A percentile compares a stretch with the other conserved stretches of the same genome.
phyloP scores from a whole-genome alignment of 1,284 basidiomycete genomes.

The Phellinidium pouzarii region DNA sequence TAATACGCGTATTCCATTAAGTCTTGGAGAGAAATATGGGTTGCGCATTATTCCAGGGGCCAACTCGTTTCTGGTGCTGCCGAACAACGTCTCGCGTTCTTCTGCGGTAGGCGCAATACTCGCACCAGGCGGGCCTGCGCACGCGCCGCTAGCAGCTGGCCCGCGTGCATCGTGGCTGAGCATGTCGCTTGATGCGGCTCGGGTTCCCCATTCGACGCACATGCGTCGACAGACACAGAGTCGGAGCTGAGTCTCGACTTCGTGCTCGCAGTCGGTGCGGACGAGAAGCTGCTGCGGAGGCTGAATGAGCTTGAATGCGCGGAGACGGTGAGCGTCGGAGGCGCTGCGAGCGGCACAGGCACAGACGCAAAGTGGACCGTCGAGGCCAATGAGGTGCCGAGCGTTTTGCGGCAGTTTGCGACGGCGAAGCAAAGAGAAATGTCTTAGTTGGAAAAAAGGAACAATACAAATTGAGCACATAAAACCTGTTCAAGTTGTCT shows the following conservation, averaged over 20 bases:
- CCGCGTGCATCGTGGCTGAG: constrained; percentile 11
- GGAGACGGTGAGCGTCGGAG: constrained; percentile 64
- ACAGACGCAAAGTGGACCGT: constrained; percentile 72
- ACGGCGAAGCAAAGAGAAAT: constrained; percentile 7
- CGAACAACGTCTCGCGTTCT: constrained; percentile 77
- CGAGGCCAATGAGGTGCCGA: constrained; percentile 36
- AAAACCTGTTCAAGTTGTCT: too few relatives aligned
- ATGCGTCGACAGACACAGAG: constrained; percentile 40
- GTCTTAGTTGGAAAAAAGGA: too few relatives aligned
- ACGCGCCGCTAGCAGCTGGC: constrained; percentile 35
- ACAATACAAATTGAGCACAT: too few relatives aligned
- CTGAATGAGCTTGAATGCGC: constrained; percentile 66
- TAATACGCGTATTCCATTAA: constrained; percentile 24
- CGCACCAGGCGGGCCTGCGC: constrained; percentile 58
- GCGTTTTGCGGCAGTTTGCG: constrained; percentile 35
- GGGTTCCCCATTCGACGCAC: constrained; percentile 20
- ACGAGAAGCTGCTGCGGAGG: constrained; percentile 68
- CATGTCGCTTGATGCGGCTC: constrained; percentile 28
- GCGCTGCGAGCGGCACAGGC: constrained; percentile 35
- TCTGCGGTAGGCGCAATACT: constrained; percentile 73
- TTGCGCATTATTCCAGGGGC: constrained; percentile 73
- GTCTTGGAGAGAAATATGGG: constrained; percentile 74
- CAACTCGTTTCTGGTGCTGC: constrained; percentile 77
- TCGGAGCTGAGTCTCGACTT: constrained; percentile 47
- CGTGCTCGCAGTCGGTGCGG: constrained; percentile 60